A percentile compares a stretch with the other conserved stretches of the same genome.
These are phyloP conservation scores for Euptelea pleiosperma DNA, from an alignment of 164 flowering plant species.

Conservation along the genomic window DNA sequence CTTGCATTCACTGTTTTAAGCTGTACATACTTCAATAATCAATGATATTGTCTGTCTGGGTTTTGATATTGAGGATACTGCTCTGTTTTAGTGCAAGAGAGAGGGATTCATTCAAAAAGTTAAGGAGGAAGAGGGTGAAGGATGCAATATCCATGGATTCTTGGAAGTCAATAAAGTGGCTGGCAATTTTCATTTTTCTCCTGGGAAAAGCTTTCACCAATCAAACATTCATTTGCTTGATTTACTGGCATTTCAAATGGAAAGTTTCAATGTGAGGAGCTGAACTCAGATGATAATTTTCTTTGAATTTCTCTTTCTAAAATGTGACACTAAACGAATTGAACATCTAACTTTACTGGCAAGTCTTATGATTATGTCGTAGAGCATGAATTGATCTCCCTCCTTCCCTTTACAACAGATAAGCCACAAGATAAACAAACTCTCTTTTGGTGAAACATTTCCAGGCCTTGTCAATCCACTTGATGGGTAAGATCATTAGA, in stretches of 20 bases:
- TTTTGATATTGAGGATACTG: conserved; percentile 2
- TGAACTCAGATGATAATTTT: not conserved
- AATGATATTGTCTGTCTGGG: not conserved
- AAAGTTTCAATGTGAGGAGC: conserved; percentile 48
- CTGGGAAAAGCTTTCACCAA: conserved; percentile 69
- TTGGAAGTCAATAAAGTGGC: conserved; percentile 77
- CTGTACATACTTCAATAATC: no score
- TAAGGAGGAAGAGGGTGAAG: conserved; percentile 79
- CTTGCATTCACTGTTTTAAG: no score
- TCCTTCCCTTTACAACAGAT: conserved; percentile 35
- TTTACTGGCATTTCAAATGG: conserved; percentile 44
- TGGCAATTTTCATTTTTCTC: conserved; percentile 68
- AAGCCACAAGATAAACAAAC: conserved; percentile 61
- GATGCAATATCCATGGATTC: conserved; percentile 69
- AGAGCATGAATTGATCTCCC: not conserved
- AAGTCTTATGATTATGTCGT: not conserved
- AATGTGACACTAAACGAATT: no score
- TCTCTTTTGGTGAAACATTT: conserved; percentile 61
- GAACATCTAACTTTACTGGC: not conserved
- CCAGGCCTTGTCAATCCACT: conserved; percentile 76
- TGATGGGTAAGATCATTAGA: conserved; percentile 49
- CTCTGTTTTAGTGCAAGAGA: conserved; percentile 60
- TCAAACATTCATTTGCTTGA: conserved; percentile 42
- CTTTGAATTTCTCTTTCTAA: not conserved
- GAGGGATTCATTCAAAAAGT: conserved; percentile 68